Base-by-base conservation (phyloP, 192 early-diverging fungal species). In the Obelidium mucronatum region DNA sequence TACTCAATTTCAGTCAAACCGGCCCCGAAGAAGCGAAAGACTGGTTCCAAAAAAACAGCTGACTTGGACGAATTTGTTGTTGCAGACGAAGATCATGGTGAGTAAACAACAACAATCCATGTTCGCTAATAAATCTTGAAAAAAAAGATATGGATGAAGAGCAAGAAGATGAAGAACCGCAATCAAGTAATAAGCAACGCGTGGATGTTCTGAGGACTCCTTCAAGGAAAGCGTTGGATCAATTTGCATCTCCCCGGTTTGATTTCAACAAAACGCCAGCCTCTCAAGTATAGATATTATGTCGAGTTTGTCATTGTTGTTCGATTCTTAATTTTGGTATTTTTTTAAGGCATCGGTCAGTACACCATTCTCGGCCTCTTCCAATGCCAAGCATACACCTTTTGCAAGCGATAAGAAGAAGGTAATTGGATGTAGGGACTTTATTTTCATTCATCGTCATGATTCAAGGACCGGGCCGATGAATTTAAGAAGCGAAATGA, bases 401-500 rank as follows among this genome's bases (percentile, higher is more conserved):
- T 72, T 67, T 31, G 28, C 77, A 26, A 52, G 22, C 15, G 74
- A 62, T 15, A 69, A 78, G 44, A 70, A 80, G 66, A 78, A 78
- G 56, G 67, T 60, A 33, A n/a, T 6, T 54, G 22, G 28, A 28
- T 26, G 2, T 17, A 24, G 61, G 8, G 26, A n/a, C 17, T 24
- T 52, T 40, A 1, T 1, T 73, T 24, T 6, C 6, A 31, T 1
- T 35, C 37, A n/a, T 59, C 17, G n/a, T 34, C 15, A 11, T 60
- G 2, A 34, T 22, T 40, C 22, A 6, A 79, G 76, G 87, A 86
- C 40, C 87, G 92, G 0, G 84, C 78, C 1, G 80, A 86, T 2
- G 88, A 91, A 63, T 95, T 96, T 82, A 94, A 96, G 58, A 91
- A 96, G 62, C 89, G 90, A 72, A 96, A 96, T 73, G 90, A 91